Percentiles rank a stretch among this genome's conserved stretches.
phyloP scores from a whole-genome alignment of 1,139 yeast species.

The Martiniozyma asiatica region DNA sequence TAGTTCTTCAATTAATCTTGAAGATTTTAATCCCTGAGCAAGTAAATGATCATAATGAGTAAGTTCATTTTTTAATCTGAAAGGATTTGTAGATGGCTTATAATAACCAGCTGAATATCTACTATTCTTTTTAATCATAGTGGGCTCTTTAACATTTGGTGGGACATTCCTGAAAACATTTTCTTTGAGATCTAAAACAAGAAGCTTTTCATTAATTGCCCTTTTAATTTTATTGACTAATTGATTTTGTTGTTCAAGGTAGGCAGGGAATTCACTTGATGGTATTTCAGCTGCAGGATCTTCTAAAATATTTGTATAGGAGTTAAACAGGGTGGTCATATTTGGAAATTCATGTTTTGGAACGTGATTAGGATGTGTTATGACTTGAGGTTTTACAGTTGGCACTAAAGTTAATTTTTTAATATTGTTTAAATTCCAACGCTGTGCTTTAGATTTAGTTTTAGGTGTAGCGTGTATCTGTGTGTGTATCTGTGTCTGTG shows the following conservation, averaged over 20 bases:
- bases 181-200: slow-evolving; percentile 30
- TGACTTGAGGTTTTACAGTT: slow-evolving; percentile 43
- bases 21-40: slow-evolving; percentile 62
- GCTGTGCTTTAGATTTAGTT: not conserved
- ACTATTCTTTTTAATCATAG: slow-evolving; percentile 23
- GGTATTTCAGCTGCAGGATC: slow-evolving; percentile 34
- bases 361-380: slow-evolving; percentile 72
- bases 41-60: slow-evolving; percentile 65
- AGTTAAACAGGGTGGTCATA: slow-evolving; percentile 32
- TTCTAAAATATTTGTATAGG: slow-evolving; percentile 40
- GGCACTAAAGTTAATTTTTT: slow-evolving; percentile 31
- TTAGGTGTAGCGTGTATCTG: not conserved
- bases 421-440: not conserved
- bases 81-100: slow-evolving; percentile 33
- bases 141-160: slow-evolving; percentile 23
- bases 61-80: slow-evolving; percentile 28
- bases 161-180: slow-evolving; percentile 23
- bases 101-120: slow-evolving; percentile 17
- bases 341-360: slow-evolving; percentile 28
- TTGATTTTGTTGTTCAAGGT: slow-evolving; percentile 33
- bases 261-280: slow-evolving; percentile 33
- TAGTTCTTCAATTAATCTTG: slow-evolving; percentile 60
- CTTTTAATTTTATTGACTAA: slow-evolving; percentile 34
- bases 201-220: slow-evolving; percentile 42
- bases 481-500: not conserved